A percentile compares a stretch with the other conserved stretches of the same genome.
phyloP scores from a whole-genome alignment of 805 yeast species.

The Schwanniomyces pseudopolymorphus region DNA sequence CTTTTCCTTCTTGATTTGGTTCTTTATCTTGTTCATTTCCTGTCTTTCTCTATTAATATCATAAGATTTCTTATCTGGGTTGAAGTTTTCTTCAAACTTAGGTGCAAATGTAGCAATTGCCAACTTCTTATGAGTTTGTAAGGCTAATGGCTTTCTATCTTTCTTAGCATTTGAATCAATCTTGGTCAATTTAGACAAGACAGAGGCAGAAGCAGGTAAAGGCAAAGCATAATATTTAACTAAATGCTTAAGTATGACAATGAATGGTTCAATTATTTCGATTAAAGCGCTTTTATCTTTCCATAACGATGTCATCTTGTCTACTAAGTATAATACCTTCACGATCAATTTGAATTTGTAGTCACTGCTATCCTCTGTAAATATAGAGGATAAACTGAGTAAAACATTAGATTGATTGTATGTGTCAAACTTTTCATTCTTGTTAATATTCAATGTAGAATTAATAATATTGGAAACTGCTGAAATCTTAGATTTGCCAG shows the following conservation, averaged over 20 bases:
- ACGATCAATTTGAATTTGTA: conserved; percentile 30
- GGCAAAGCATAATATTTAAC: conserved; percentile 32
- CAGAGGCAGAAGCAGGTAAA: conserved; percentile 33
- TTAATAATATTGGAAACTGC: conserved; percentile 9
- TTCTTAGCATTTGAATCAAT: conserved; percentile 35
- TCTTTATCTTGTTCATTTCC: conserved; percentile 79
- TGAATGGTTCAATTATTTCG: conserved; percentile 56
- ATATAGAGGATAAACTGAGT: conserved; percentile 9
- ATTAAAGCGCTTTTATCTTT: conserved; percentile 60
- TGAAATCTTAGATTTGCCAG: conserved; percentile 3
- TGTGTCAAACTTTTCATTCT: conserved; percentile 12
- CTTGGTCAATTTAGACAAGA: conserved; percentile 49
- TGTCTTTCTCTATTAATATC: conserved; percentile 80
- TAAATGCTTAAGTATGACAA: conserved; percentile 40
- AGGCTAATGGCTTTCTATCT: conserved; percentile 58
- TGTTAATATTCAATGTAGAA: conserved; percentile 15
- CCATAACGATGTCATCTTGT: conserved; percentile 45
- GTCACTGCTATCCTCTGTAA: conserved; percentile 10
- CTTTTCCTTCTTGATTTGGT: conserved; percentile 87
- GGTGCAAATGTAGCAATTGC: conserved; percentile 87
- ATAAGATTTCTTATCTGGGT: conserved; percentile 90
- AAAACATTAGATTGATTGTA: conserved; percentile 1
- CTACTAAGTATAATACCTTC: conserved; percentile 32
- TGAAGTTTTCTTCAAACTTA: conserved; percentile 91
- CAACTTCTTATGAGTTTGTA: conserved; percentile 82